Base-by-base conservation (phyloP, 2,329 filamentous ascomycete genomes). In the Dissoconium aciculare region DNA sequence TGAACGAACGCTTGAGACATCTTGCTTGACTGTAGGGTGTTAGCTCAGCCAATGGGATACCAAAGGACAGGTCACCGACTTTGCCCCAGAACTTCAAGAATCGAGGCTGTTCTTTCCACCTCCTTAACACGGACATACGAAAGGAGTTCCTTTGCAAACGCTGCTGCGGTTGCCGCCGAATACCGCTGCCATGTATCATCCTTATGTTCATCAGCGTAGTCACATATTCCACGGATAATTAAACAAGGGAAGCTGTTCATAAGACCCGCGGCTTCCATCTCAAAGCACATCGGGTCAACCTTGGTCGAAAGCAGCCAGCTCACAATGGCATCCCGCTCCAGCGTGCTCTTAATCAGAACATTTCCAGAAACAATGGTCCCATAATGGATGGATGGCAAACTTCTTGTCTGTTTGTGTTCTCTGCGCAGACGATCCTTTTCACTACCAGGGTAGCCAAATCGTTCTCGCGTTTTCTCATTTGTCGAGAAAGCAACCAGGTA, bases 361-460 rank as follows among this genome's bases (percentile, higher is more conserved):
- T 63, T 52, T 10, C 51, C 56, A 1, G 56, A 60, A 3, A 48
- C 59, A 2, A 63, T 49, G 0, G 37, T 31, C 0, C 60, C 59
- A 16, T 62, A 41, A 27, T 58, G 53, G 0, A 62, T 34, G 0
- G 8, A 35, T 17, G 51, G 50, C 27, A 12, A 12, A 4, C 26
- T 13, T 24, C 33, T 16, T 14, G 16, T 26, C 5, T 32, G 21
- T n/a, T n/a, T n/a, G 3, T 11, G 9, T 1, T 28, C 21, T 15
- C 8, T 5, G 10, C 14, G 17, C 16, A 26, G 12, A 3, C 5
- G 19, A 23, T 32, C 28, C 14, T 25, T 21, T 12, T n/a, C 3
- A 3, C 5, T 11, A 4, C 17, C 26, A 8, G 23, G 33, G 27
- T 25, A 21, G 12, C 5, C 10, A 12, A 23, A 34, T n/a, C n/a